phyloP scores from a whole-genome alignment of 441 rosid genomes.

The Cnidoscolus chayamansa region DNA sequence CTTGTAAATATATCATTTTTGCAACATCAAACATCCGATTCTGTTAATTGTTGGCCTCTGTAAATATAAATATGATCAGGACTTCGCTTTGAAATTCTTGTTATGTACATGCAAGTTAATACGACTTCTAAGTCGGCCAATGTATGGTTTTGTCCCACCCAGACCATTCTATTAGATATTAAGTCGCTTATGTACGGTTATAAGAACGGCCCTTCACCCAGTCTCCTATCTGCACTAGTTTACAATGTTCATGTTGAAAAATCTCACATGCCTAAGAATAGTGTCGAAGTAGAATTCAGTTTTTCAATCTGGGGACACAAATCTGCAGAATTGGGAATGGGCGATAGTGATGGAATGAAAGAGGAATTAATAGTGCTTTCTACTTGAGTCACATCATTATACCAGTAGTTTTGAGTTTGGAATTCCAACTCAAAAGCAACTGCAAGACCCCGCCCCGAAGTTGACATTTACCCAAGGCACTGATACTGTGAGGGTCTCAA shows the following conservation, averaged over 20 bases:
- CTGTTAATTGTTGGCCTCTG: conserved; percentile 15
- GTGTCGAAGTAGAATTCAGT: neutral
- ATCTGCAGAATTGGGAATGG: too few species aligned
- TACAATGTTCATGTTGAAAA: neutral
- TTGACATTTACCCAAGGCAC: too few species aligned
- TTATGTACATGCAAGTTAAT: neutral
- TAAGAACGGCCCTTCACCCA: neutral
- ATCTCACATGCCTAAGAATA: neutral
- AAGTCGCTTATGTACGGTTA: neutral
- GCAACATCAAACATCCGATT: neutral
- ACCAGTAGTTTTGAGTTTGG: neutral
- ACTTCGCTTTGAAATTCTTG: neutral
- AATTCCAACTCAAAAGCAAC: too few species aligned
- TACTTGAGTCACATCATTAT: too few species aligned
- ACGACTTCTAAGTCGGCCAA: neutral
- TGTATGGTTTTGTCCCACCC: neutral
- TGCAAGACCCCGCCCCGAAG: too few species aligned
- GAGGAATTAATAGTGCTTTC: too few species aligned
- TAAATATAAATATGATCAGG: neutral
- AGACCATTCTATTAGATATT: neutral
- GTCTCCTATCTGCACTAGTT: neutral
- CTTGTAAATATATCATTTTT: conserved; percentile 24
- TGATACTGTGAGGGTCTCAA: too few species aligned
- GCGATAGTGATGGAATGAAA: neutral
- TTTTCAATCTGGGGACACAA: neutral